Base-by-base conservation (phyloP, 306 rosid genomes). In the Nissolia schottii region DNA sequence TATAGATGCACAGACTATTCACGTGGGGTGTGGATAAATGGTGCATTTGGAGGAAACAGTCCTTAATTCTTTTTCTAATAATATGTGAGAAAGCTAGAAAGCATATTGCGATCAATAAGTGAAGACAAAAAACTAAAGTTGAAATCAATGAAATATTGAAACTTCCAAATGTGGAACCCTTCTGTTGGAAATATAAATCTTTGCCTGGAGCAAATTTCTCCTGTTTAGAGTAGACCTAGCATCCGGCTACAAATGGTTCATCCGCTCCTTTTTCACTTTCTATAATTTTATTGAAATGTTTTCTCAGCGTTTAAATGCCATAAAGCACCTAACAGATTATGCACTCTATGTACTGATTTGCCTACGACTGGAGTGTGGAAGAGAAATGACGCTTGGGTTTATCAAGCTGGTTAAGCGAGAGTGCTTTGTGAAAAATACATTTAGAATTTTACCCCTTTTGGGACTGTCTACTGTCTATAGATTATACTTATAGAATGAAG, bases 1-100 rank as follows among this genome's bases (percentile, higher is more conserved):
- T 66, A 31, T 58, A 15, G 15, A 46, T 45, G 46, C 68, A 22
- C 11, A 23, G 29, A 55, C 40, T 51, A 15, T 61, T 16, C 11
- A 25, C 11, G 61, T 16, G n/a, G 19, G 37, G 31, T 15, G 61
- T 16, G n/a, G 19, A 49, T 31, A 12, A 12, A 3, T 40, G 14
- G 40, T 57, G 32, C 54, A 53, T 58, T 67, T 74, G 60, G 61
- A 40, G 38, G 67, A 70, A 70, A 70, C 13, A 14, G 29, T 43
- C 20, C 24, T 41, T 59, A 7, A 49, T 50, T 19, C 28, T 54
- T 4, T 28, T 16, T 28, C 22, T n/a, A 65, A 18, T 27, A 4
- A 53, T 64, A 71, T 71, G 61, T 38, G n/a, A 62, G 25, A 19
- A 57, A 37, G 71, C 65, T 67, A 58, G 37, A 55, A 64, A 59